Evolutionary conservation across 169 alveolate genomes (phyloP).

Genomic region (Eimeria tenella): DNA sequence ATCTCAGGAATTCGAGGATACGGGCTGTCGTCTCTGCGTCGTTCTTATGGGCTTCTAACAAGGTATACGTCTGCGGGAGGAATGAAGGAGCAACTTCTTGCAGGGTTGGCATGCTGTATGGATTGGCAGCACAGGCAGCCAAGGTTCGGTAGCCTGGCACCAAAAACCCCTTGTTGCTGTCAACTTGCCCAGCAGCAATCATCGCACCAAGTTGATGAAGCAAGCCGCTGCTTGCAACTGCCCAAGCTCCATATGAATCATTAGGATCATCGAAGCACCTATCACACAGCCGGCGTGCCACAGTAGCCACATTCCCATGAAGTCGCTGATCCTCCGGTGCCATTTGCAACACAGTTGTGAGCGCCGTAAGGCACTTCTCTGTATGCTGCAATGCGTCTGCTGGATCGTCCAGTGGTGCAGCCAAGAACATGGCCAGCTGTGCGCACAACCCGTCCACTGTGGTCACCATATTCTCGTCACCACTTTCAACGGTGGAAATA

Average conservation of each 20-base stretch:
- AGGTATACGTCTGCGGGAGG: slow-evolving; percentile 82
- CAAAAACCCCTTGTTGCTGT: slow-evolving; percentile 84
- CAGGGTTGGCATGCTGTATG: slow-evolving; percentile 86
- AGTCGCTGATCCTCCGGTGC: slow-evolving; percentile 88
- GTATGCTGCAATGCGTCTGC: slow-evolving; percentile 92
- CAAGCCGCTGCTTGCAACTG: slow-evolving; percentile 91
- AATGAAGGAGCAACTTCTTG: slow-evolving; percentile 82
- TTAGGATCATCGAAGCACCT: slow-evolving; percentile 86
- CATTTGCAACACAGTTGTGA: slow-evolving; percentile 86
- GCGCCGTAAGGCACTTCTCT: slow-evolving; percentile 90
- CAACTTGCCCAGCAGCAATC: slow-evolving; percentile 86
- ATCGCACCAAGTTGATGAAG: slow-evolving; percentile 88
- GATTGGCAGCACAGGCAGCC: slow-evolving; percentile 89
- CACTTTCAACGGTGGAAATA: slow-evolving; percentile 86
- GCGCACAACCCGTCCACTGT: slow-evolving; percentile 89
- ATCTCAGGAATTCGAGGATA: slow-evolving; percentile 85
- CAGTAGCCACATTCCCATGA: slow-evolving; percentile 78
- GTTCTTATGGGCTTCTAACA: slow-evolving; percentile 85
- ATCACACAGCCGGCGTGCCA: slow-evolving; percentile 75
- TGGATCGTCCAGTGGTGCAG: slow-evolving; percentile 92
- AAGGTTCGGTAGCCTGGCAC: slow-evolving; percentile 88
- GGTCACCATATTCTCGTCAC: slow-evolving; percentile 89
- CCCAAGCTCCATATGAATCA: slow-evolving; percentile 96
- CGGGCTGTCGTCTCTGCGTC: slow-evolving; percentile 85
- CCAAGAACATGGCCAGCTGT: slow-evolving; percentile 90